A percentile compares a stretch with the other conserved stretches of the same genome.
Evolutionary conservation across 768 basidiomycete species (phyloP).

Genomic region (Hericium rajendrae): DNA sequence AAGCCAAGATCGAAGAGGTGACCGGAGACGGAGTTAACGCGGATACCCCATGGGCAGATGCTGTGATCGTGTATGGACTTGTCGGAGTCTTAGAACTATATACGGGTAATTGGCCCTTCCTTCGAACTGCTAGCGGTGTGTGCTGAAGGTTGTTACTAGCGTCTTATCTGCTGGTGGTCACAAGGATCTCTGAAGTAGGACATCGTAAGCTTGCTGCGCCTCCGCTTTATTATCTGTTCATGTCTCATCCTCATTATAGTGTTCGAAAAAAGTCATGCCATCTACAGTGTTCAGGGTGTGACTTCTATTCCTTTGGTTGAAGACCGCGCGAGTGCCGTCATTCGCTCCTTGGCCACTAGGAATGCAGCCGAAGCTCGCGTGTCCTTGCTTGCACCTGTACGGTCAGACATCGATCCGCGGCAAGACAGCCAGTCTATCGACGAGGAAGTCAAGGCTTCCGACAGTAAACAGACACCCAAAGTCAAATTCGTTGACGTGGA

Average conservation of each 20-base stretch:
- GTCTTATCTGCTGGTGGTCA: slow-evolving; percentile 70
- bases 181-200: slow-evolving; percentile 52
- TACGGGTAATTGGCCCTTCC: slow-evolving; percentile 39
- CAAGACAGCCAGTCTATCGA: background rate
- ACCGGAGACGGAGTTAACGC: slow-evolving; percentile 23
- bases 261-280: slow-evolving; percentile 46
- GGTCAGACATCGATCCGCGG: background rate
- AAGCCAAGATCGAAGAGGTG: slow-evolving; percentile 42
- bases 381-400: slow-evolving; percentile 30
- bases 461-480: slow-evolving; percentile 17
- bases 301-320: slow-evolving; percentile 63
- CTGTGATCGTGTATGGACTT: slow-evolving; percentile 63
- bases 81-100: slow-evolving; percentile 67
- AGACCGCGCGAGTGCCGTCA: slow-evolving; percentile 43
- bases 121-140: background rate
- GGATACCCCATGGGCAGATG: slow-evolving; percentile 42
- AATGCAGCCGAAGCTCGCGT: slow-evolving; percentile 35
- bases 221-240: background rate
- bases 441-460: no score
- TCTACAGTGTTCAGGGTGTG: slow-evolving; percentile 63
- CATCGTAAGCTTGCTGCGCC: slow-evolving; percentile 37
- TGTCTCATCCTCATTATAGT: slow-evolving; percentile 31
- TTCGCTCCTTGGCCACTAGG: slow-evolving; percentile 44
- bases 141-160: slow-evolving; percentile 29
- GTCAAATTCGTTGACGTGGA: slow-evolving; percentile 47